phyloP scores from a whole-genome alignment of 192 early-diverging fungal genomes.

The Gaertneriomyces sp. region DNA sequence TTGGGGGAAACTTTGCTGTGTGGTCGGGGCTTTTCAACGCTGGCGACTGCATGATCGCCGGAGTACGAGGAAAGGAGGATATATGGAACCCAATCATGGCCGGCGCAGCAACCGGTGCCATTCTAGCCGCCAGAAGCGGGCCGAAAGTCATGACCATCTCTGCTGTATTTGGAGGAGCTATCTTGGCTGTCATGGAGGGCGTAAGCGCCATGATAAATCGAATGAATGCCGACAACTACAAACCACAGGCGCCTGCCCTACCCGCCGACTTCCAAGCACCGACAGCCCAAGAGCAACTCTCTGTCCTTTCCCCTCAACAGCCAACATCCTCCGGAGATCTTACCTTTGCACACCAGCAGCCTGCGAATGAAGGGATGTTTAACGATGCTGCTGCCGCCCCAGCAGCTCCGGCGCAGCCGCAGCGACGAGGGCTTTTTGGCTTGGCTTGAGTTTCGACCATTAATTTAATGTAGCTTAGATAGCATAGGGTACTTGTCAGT shows the following conservation, averaged over 20 bases:
- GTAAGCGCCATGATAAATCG: slow-evolving; percentile 75
- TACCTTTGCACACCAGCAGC: slow-evolving; percentile 11
- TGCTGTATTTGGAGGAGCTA: slow-evolving; percentile 87
- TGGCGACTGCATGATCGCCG: slow-evolving; percentile 92
- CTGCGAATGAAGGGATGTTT: slow-evolving; percentile 1
- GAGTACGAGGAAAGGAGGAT: slow-evolving; percentile 96
- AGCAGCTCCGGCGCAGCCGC: slow-evolving; percentile 6
- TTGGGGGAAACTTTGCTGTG: slow-evolving; percentile 98
- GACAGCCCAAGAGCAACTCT: slow-evolving; percentile 23
- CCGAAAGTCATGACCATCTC: slow-evolving; percentile 75
- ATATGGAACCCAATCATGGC: slow-evolving; percentile 95
- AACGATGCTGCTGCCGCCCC: neutral
- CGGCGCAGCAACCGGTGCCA: slow-evolving; percentile 91
- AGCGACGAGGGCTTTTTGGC: slow-evolving; percentile 23
- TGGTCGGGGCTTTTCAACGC: slow-evolving; percentile 99
- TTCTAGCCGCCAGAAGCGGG: slow-evolving; percentile 86
- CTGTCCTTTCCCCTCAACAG: slow-evolving; percentile 1
- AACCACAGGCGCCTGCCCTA: slow-evolving; percentile 27
- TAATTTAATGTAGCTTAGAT: too few relatives aligned
- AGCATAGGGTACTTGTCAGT: neutral
- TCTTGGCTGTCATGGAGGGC: slow-evolving; percentile 95
- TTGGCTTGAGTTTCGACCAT: neutral
- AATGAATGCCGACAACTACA: slow-evolving; percentile 38
- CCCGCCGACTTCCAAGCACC: slow-evolving; percentile 24
- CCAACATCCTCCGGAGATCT: neutral